Conservation (phyloP, 306 rosid genomes). For the Fragaria vesca region DNA sequence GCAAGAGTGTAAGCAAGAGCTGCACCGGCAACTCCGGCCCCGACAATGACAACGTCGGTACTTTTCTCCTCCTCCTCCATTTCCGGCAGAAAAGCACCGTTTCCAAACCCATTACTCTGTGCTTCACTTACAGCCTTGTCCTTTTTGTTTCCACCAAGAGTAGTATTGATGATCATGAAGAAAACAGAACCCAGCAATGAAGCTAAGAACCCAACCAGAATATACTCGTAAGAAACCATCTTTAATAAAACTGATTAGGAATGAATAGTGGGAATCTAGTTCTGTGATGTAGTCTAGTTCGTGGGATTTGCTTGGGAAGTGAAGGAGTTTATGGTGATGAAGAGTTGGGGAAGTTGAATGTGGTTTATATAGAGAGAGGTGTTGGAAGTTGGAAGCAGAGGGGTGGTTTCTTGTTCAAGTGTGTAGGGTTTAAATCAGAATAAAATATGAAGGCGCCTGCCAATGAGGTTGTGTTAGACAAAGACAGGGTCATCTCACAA, state of each 20-base stretch:
- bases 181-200: slow-evolving; percentile 40
- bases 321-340: neutral
- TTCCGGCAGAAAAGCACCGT: neutral
- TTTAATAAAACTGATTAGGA: neutral
- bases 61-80: slow-evolving; percentile 7
- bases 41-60: slow-evolving; percentile 63
- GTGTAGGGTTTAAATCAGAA: too few species aligned
- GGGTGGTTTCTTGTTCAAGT: neutral
- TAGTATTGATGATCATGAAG: slow-evolving; percentile 22
- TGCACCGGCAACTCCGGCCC: slow-evolving; percentile 94
- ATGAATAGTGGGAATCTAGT: neutral
- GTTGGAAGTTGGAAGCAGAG: neutral
- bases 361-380: neutral
- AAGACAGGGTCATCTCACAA: neutral
- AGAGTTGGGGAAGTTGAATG: neutral
- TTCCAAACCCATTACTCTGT: neutral
- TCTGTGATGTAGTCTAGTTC: neutral
- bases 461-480: neutral
- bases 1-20: slow-evolving; percentile 95
- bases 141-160: slow-evolving; percentile 33
- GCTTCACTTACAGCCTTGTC: slow-evolving; percentile 1
- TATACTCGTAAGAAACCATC: slow-evolving; percentile 46
- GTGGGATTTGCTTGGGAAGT: neutral
- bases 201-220: slow-evolving; percentile 46
- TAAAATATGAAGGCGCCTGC: neutral